Base-by-base conservation (phyloP, 23 red algal species). In the Pyropia haitanensis region DNA sequence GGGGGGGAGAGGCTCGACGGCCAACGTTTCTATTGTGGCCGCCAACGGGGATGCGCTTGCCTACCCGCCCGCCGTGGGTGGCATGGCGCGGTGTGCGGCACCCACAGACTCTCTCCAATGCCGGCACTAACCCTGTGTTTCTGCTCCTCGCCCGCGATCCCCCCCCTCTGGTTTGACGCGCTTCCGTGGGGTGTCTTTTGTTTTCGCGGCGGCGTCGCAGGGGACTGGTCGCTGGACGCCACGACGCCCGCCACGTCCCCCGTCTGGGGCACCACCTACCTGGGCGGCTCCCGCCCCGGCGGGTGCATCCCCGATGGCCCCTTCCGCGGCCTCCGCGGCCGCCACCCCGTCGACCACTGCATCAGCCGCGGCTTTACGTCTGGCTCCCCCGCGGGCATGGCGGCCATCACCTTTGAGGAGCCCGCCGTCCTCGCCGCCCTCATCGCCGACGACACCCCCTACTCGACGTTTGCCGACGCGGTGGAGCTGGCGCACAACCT, bases 401-500 rank as follows among this genome's bases (percentile, higher is more conserved):
- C 59, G 21, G 22, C 48, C 17, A 44, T 84, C 14, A 75, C 69
- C 61, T 60, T 53, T 28, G 20, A 31, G 16, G 59, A 55, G 21
- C 48, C 56, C 20, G 0, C 39, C 39, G 39, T 46, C 39, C 67
- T 84, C 9, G 60, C 73, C 27, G 39, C 39, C 39, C 39, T 46
- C 10, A 10, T 46, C 8, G 4, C 39, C 10, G 39, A 4, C 39
- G 10, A 0, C 10, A 46, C 39, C 39, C 15, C 18, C 3, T 46
- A 46, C 39, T 7, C 4, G 4, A 63, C 65, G 20, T 84, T 84
- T 44, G 63, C 53, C 23, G 69, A 75, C 31, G 79, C 69, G 13
- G 2, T 84, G 6, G 79, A 84, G 58, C 61, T 71, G 9, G 79
- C 79, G 15, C 79, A 84, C 66, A 63, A 59, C 8, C 69, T 75